Percentiles rank a stretch among this genome's conserved stretches.
Conservation (phyloP, 495 filamentous ascomycete genomes). For the Penicillium canariense region DNA sequence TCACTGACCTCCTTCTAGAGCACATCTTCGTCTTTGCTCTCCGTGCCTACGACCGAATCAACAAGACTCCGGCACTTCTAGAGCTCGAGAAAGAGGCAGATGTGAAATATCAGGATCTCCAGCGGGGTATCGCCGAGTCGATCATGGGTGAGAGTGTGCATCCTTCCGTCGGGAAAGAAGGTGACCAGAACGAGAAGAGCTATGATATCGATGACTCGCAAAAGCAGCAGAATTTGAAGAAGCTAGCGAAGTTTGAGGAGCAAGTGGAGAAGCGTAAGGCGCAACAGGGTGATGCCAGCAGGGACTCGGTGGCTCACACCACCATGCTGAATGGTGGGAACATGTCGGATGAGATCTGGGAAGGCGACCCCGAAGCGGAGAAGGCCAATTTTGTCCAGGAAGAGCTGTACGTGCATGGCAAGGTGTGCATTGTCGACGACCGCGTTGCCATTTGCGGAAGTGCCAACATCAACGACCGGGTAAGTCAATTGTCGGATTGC, state of each 20-base stretch:
- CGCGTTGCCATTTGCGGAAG: conserved; percentile 78
- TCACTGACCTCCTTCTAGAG: conserved; percentile 31
- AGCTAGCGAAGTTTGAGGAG: conserved; percentile 64
- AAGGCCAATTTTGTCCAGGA: conserved; percentile 88
- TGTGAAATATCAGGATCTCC: conserved; percentile 78
- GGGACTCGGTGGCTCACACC: conserved; percentile 72
- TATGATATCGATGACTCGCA: conserved; percentile 35
- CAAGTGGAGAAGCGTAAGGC: conserved; percentile 41
- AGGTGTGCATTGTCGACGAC: conserved; percentile 85
- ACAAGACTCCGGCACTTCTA: conserved; percentile 67
- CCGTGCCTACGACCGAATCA: conserved; percentile 84
- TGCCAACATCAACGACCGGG: conserved; percentile 89
- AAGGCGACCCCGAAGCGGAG: conserved; percentile 68
- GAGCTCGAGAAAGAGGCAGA: conserved; percentile 74
- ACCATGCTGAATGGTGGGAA: conserved; percentile 72
- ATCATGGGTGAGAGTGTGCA: conserved; percentile 77
- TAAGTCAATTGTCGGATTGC: conserved; percentile 25
- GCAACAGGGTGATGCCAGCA: conserved; percentile 41
- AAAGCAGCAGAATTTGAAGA: conserved; percentile 46
- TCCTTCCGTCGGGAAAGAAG: conserved; percentile 52
- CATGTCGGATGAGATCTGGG: conserved; percentile 68
- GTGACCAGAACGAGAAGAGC: conserved; percentile 40
- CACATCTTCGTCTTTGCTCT: conserved; percentile 92
- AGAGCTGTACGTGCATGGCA: conserved; percentile 90
- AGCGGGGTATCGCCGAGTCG: conserved; percentile 80